Percentiles rank a stretch among this genome's conserved stretches.
These are phyloP conservation scores for Blastocystis sp. DNA, from an alignment of 352 stramenopile species.

Conservation along the genomic window DNA sequence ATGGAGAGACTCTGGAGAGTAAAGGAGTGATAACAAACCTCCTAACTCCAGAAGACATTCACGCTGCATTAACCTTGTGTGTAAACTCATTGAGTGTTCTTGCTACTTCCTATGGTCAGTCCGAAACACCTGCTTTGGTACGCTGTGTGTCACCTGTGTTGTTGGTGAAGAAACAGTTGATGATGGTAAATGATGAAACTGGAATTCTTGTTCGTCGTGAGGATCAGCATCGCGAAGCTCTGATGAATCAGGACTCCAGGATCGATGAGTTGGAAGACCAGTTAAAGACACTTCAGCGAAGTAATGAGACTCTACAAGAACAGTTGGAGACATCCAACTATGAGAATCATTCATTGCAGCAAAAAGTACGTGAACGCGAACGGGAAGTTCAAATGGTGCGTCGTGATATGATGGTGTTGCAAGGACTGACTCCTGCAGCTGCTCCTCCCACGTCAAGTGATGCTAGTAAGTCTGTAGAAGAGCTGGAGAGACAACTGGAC, in stretches of 20 bases:
- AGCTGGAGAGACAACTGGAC: constrained; percentile 8
- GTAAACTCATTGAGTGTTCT: constrained; percentile 47
- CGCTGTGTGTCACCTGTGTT: constrained; percentile 21
- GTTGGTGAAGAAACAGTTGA: constrained; percentile 54
- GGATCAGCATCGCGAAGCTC: constrained; percentile 50
- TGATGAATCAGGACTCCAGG: constrained; percentile 41
- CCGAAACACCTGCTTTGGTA: background rate
- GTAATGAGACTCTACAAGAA: background rate
- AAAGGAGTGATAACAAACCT: constrained; percentile 4
- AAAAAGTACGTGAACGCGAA: background rate
- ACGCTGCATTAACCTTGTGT: constrained; percentile 16
- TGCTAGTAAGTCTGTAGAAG: background rate
- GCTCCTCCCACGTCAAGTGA: background rate
- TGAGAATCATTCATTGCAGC: background rate
- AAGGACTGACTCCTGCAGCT: background rate
- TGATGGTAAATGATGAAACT: constrained; percentile 54
- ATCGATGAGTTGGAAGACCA: background rate
- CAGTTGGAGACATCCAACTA: background rate
- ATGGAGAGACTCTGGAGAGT: constrained; percentile 53
- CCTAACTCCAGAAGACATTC: constrained; percentile 16
- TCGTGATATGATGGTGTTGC: background rate
- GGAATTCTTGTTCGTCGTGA: constrained; percentile 17
- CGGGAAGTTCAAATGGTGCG: constrained; percentile 13
- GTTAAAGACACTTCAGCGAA: background rate
- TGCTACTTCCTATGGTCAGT: background rate